Base-by-base conservation (phyloP, 106 monocot species). In the Dendrobium catenatum region DNA sequence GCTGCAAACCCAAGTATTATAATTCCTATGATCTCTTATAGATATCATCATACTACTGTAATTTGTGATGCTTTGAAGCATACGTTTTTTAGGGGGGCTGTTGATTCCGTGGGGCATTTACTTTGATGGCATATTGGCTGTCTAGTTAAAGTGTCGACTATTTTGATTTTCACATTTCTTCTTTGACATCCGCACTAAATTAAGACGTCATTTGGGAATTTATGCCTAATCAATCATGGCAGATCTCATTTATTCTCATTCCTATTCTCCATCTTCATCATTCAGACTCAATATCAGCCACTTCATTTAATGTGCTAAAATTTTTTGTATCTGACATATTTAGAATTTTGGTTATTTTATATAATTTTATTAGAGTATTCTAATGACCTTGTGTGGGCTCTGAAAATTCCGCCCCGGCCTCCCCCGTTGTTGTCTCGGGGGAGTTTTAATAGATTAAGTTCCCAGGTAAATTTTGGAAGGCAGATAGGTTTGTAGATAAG, bases 1-100 rank as follows among this genome's bases (percentile, higher is more conserved):
- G 82, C 87, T 73, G 82, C 84, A 77, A 88, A 92, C 40, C 87
- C 85, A 43, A 89, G 92, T 90, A 86, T 56, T 77, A 73, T 20
- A 17, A 42, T 44, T 74, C 8, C 51, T 51, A 9, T 74, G 18
- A 74, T 17, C 15, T 43, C 29, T 72, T 0, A 16, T 9, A 68
- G 27, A n/a, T 72, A 15, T 37, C 6, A 68, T 26, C 11, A 27
- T 72, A 40, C 9, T 33, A 13, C 26, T 72, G 11, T 31, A 33
- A 70, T 11, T 31, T 37, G 51, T 37, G 15, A 13, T 15, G 51
- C 8, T 51, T 51, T 51, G 1, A 51, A 51, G 51, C 27, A 37
- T 29, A 29, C 6, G 4, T 72, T 4, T 40, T 4, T 37, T 20
- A 37, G 2, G 4, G 15, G 22, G 10, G 33, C 13, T 72, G 4